These are phyloP conservation scores for Phanerodontia chrysosporium DNA, from an alignment of 768 basidiomycete genomes.

Conservation along the genomic window DNA sequence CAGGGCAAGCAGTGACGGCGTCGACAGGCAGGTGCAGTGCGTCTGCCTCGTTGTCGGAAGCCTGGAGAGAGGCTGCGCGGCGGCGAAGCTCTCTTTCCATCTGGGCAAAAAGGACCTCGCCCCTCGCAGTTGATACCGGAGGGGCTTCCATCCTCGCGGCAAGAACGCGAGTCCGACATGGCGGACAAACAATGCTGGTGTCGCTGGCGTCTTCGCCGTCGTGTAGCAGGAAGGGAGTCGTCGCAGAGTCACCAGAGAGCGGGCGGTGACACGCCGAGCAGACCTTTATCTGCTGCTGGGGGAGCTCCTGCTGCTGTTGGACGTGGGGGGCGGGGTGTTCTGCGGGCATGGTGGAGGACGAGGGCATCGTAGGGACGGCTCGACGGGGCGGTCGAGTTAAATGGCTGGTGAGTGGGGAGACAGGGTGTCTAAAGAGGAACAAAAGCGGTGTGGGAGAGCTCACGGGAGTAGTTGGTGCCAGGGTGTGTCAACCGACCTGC, in stretches of 20 bases:
- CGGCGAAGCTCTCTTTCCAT: conserved; percentile 26
- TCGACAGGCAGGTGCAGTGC: conserved; percentile 6
- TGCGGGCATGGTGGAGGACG: conserved; percentile 44
- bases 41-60: conserved; percentile 31
- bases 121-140: conserved; percentile 11
- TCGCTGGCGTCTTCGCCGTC: conserved; percentile 24
- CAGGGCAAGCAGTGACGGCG: conserved; percentile 4
- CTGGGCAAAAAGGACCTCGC: conserved; percentile 24
- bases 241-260: conserved; percentile 25
- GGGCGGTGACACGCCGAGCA: conserved; percentile 30
- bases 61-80: conserved; percentile 23
- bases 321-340: conserved; percentile 34
- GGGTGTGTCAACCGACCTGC: conserved; percentile 8
- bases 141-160: conserved; percentile 20
- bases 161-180: conserved; percentile 40
- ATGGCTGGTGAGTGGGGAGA: conserved; percentile 16
- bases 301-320: conserved; percentile 19
- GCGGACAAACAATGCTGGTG: conserved; percentile 38
- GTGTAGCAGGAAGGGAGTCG: conserved; percentile 21
- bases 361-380: conserved; percentile 11
- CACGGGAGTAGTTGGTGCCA: conserved; percentile 7
- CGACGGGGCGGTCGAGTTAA: conserved; percentile 11
- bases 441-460: conserved; percentile 9
- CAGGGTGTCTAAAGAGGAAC: conserved; percentile 3
- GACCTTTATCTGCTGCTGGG: conserved; percentile 28